Base-by-base conservation (phyloP, 345 rosid species). In the Abelmoschus esculentus region DNA sequence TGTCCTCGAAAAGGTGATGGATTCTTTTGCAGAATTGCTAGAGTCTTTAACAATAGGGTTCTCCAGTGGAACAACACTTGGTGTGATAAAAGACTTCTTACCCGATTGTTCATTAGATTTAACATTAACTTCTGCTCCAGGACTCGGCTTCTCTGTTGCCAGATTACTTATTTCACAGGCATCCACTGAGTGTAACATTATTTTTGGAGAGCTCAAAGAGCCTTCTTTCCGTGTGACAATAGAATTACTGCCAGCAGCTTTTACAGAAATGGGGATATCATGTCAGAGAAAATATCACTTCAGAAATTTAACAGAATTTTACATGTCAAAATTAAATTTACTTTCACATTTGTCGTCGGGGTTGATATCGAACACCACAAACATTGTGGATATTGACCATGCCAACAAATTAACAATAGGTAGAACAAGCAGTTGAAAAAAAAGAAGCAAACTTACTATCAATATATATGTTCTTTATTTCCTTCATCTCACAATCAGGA, bases 391-490 rank as follows among this genome's bases (percentile, higher is more conserved):
- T 36, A 40, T 10, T 40, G 67, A 11, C 50, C 52, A 63, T 19
- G n/a, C 32, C 13, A 63, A 63, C 52, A 19, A 40, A 63, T 17
- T 11, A 63, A 40, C 6, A 26, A 14, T 13, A 65, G 11, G 36
- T 14, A 44, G 69, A 65, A 3, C n/a, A 52, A 31, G 29, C 44
- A 70, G 13, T 9, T 44, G 22, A 28, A 57, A 55, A 64, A 36
- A 4, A 22, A 19, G 29, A 44, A 56, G 67, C 57, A 62, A 54
- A 90, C 99, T 88, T 86, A 95, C 99, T 81, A 73, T 95, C 99
- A 38, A 95, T 83, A 73, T 92, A 95, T 76, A 95, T 95, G 81
- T 87, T 95, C 84, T 95, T 95, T 64, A 95, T 95, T 70, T 90
- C 98, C 72, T 87, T 89, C 14, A 78, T 70, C 58, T 91, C 97